phyloP scores from a whole-genome alignment of 176 grass and related monocot species.

The Triticum turgidum region DNA sequence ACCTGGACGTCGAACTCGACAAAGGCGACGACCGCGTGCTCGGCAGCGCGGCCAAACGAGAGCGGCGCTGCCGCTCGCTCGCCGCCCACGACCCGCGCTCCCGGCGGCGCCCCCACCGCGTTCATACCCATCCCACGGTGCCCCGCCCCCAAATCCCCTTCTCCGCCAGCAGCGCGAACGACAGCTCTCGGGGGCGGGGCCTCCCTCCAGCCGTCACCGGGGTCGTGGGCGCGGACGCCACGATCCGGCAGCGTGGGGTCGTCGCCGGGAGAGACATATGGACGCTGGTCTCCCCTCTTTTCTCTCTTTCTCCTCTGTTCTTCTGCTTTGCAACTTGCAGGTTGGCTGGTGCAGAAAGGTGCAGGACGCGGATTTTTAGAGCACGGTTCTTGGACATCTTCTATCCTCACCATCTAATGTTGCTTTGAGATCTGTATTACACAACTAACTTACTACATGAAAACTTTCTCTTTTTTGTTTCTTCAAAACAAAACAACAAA shows the following conservation, averaged over 20 bases:
- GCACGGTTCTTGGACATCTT: no score
- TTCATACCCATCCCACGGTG: constrained; percentile 72
- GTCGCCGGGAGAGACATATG: constrained; percentile 24
- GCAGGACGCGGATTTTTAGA: no score
- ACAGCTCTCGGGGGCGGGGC: background rate
- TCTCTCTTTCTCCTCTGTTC: background rate
- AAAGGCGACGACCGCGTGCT: constrained; percentile 39
- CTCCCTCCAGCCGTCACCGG: background rate
- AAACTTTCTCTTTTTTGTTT: no score
- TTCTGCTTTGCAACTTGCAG: background rate
- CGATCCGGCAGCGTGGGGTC: constrained; percentile 23
- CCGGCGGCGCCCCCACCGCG: constrained; percentile 39
- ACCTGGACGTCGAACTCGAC: constrained; percentile 73
- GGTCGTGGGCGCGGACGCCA: background rate
- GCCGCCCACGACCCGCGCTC: background rate
- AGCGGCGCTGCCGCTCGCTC: constrained; percentile 59
- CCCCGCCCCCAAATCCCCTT: constrained; percentile 39
- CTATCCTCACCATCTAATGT: no score
- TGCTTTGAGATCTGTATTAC: no score
- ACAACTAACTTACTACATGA: no score
- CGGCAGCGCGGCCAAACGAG: constrained; percentile 49
- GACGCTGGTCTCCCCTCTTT: background rate
- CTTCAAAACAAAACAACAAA: no score
- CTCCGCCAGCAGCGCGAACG: constrained; percentile 27
- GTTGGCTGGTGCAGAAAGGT: background rate